These are phyloP conservation scores for Phaeodactylum tricornutum DNA, from an alignment of 108 stramenopile genomes.

Conservation along the genomic window DNA sequence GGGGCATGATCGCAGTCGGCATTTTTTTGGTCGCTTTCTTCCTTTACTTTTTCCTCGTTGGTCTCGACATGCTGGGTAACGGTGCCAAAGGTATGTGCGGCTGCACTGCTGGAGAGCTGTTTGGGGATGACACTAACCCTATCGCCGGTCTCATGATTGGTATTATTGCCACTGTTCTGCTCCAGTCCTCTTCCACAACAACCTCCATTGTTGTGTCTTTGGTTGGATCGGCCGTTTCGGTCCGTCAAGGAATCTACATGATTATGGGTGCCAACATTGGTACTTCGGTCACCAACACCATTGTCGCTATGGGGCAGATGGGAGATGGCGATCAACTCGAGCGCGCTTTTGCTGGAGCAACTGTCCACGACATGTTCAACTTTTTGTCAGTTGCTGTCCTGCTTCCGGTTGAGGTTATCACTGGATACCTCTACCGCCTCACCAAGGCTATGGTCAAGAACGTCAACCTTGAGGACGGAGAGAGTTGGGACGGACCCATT, in stretches of 20 bases:
- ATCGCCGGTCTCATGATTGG: constrained; percentile 80
- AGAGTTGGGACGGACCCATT: constrained; percentile 70
- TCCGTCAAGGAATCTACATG: constrained; percentile 75
- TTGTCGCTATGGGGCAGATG: constrained; percentile 82
- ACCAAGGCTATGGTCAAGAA: constrained; percentile 57
- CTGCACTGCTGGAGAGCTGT: constrained; percentile 65
- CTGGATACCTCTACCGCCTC: constrained; percentile 40
- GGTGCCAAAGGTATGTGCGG: constrained; percentile 79
- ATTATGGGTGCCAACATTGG: constrained; percentile 90
- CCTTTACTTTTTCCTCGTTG: constrained; percentile 86
- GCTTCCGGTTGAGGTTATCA: constrained; percentile 67
- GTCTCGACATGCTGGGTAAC: constrained; percentile 65
- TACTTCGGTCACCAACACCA: constrained; percentile 81
- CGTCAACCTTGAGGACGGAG: constrained; percentile 28
- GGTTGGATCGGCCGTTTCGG: constrained; percentile 57
- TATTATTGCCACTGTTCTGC: constrained; percentile 70
- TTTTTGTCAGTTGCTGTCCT: constrained; percentile 67
- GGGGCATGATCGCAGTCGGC: constrained; percentile 44
- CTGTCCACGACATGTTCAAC: constrained; percentile 91
- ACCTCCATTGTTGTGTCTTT: constrained; percentile 82
- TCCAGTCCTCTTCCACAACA: constrained; percentile 83
- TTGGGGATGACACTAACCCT: constrained; percentile 76
- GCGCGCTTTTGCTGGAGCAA: constrained; percentile 85
- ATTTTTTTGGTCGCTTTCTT: constrained; percentile 47
- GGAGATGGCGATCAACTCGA: constrained; percentile 78